Evolutionary conservation across 441 rosid genomes (phyloP).

Genomic region (Cnidoscolus chayamansa): DNA sequence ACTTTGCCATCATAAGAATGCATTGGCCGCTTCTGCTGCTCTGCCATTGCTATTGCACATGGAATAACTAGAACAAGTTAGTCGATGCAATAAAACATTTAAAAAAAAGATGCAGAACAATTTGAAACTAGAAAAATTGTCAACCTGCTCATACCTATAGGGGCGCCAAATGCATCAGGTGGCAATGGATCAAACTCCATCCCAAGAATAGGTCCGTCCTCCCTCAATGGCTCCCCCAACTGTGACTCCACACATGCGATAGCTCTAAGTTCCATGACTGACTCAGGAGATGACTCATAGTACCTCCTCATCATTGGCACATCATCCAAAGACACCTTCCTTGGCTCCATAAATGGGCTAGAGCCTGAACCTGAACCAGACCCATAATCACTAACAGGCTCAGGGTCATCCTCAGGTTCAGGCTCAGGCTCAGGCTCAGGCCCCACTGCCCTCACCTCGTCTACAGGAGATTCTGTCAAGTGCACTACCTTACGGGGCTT

Average conservation of each 20-base stretch:
- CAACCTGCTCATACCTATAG: constrained; percentile 50
- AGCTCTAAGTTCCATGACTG: constrained; percentile 71
- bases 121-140: not conserved
- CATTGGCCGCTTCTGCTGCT: constrained; percentile 49
- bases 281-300: constrained; percentile 56
- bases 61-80: constrained; percentile 11
- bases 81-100: constrained; percentile 5
- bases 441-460: constrained; percentile 35
- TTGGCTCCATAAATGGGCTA: constrained; percentile 53
- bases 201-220: constrained; percentile 95
- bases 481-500: constrained; percentile 43
- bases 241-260: constrained; percentile 91
- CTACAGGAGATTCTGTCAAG: constrained; percentile 42
- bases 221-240: constrained; percentile 90
- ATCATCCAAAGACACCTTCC: constrained; percentile 52
- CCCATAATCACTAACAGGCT: constrained; percentile 53
- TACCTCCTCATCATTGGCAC: constrained; percentile 41
- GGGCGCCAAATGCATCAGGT: constrained; percentile 89
- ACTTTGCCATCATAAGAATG: constrained; percentile 59
- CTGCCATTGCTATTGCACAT: constrained; percentile 38
- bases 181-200: constrained; percentile 98
- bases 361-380: constrained; percentile 68
- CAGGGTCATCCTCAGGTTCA: constrained; percentile 38
- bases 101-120: not conserved
- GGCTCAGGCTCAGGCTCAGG: constrained; percentile 38